Base-by-base conservation (phyloP, 768 basidiomycete species). In the Mycena chlorophos region DNA sequence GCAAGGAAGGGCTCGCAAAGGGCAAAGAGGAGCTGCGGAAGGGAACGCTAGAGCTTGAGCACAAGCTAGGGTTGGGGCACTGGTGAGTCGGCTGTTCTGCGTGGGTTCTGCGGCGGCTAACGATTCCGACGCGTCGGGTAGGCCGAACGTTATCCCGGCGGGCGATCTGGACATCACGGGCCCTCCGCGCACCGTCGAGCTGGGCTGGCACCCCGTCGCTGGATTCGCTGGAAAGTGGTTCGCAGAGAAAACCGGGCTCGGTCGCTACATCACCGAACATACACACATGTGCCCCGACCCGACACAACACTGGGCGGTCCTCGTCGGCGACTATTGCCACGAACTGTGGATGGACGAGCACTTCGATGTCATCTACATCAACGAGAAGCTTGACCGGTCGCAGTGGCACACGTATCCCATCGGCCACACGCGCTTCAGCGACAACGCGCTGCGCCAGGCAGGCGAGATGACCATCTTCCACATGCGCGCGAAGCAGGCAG, bases 211-310 rank as follows among this genome's bases (percentile, higher is more conserved):
- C 25, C 57, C 57, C 1, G 57, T 58, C 30, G 57, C 57, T 6
- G 57, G 57, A 13, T 54, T 58, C 27, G 57, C 57, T 1, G 57
- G 57, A 22, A 58, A 58, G 27, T 58, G 57, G 57, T 58, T 58
- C 39, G 57, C 57, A 8, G 57, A 58, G 39, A 53, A 58, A 52
- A 58, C 48, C 5, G 57, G 57, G n/a, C 52, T 58, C 8, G 57
- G 57, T 2, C 25, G 30, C 10, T 30, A 54, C 13, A 43, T 58
- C 23, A 58, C 57, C 1, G 57, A 54, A 42, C 53, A 51, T 40
- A 49, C 39, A 30, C 47, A 54, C 27, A 28, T 22, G 3, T 58
- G 48, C 16, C 57, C 57, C 23, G 57, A 58, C 30, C 57, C 57
- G 13, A 58, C 57, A 16, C 57, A 58, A 46, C 57, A 58, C 38